These are phyloP conservation scores for Xylariomycetidae sp. DNA, from an alignment of 2,329 filamentous ascomycete species.

Conservation along the genomic window DNA sequence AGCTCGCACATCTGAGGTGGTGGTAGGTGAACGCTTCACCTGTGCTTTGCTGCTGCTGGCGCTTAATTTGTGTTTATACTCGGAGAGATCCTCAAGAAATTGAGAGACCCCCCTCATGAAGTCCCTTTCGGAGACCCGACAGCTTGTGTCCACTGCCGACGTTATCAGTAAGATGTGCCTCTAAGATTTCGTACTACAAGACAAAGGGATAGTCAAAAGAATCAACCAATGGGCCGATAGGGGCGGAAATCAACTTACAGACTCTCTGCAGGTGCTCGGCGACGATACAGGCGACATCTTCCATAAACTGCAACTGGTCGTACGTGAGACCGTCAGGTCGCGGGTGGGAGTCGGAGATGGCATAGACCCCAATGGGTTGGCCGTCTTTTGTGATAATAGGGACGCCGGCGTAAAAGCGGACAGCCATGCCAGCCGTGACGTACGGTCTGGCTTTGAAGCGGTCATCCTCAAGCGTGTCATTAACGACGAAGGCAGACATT, in stretches of 20 bases:
- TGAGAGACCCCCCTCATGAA: conserved; percentile 18
- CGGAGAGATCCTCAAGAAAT: conserved; percentile 17
- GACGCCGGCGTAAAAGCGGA: conserved; percentile 41
- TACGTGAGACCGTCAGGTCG: conserved; percentile 41
- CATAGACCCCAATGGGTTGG: conserved; percentile 56
- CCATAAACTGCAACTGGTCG: conserved; percentile 48
- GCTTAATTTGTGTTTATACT: conserved; percentile 17
- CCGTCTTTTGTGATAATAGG: conserved; percentile 53
- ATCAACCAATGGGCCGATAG: conserved; percentile 1
- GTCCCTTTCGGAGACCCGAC: conserved; percentile 16
- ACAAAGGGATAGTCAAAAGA: no score
- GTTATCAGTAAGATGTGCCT: no score
- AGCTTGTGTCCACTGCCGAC: conserved; percentile 15
- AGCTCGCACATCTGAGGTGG: conserved; percentile 8
- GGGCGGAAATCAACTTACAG: conserved; percentile 20
- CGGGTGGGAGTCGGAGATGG: conserved; percentile 46
- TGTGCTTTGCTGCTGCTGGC: no score
- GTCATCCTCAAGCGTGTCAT: conserved; percentile 26
- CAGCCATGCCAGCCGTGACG: conserved; percentile 25
- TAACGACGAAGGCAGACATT: conserved; percentile 24
- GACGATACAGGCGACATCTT: conserved; percentile 50
- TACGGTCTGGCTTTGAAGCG: conserved; percentile 29
- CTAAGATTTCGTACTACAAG: no score
- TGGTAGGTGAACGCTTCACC: no score
- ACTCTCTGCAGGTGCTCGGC: conserved; percentile 59